Base-by-base conservation (phyloP, 371 early-diverging fungal genomes). In the Mucor sp. region DNA sequence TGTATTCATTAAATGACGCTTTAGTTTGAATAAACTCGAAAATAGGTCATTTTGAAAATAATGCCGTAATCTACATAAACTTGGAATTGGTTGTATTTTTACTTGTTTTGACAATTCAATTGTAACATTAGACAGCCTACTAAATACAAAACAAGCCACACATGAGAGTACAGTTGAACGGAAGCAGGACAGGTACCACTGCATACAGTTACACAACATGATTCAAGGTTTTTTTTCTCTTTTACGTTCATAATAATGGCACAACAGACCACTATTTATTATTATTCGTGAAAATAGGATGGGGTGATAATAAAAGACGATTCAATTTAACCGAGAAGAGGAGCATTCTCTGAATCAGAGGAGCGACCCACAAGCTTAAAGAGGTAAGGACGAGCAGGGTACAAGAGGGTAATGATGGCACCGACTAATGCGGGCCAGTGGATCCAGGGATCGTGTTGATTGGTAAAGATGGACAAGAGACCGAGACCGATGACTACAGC, bases 401-500 rank as follows among this genome's bases (percentile, higher is more conserved):
- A 89, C 44, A 84, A 58, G n/a, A 81, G 72, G 30, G 85, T 83
- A 58, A 83, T 68, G 68, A 87, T 81, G 44, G 80, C 85, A 57
- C 77, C 71, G 41, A 72, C 80, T 43, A 90, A 80, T 37, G 89
- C 77, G 53, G 82, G 62, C 86, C 84, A 80, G 81, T 77, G 77
- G 35, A 78, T 78, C 78, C 78, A 78, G 35, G 74, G 35, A 60
- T 81, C 78, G 8, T 76, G 70, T 68, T 78, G 81, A 58, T 82
- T 74, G 43, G 78, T 77, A 61, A 78, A 82, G 61, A 84, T 67
- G 43, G 76, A 79, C 43, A 77, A 75, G 43, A 83, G 73, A 71
- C 85, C 87, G 60, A 78, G 66, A 30, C 82, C 84, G 70, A 86
- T 85, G 55, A 85, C 84, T 35, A 83, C 58, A 39, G 87, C 85